Base-by-base conservation (phyloP, 139 green algal genomes). In the Closterium sp. region DNA sequence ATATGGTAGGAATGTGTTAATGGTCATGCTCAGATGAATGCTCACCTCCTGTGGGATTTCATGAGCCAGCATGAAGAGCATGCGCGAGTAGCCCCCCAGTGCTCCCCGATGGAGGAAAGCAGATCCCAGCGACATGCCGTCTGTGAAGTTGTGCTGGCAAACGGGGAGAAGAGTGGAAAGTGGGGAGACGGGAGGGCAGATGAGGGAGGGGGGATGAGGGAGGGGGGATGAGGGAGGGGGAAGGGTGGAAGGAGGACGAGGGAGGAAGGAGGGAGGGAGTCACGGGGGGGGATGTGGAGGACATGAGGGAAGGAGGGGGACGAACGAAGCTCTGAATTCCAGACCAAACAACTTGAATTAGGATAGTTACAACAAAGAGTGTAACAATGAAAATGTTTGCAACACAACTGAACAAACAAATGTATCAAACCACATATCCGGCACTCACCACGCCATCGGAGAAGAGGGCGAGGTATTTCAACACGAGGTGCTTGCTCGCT, bases 101-200 rank as follows among this genome's bases (percentile, higher is more conserved):
- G 9, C 30, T 17, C 94, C 94, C 27, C 92, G 86, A 31, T 45
- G 24, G 24, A 92, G n/a, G 50, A 94, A 96, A 10, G 94, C 90
- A 19, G 91, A 88, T 4, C 91, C 94, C 4, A 96, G 70, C 50
- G 90, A 86, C 89, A 95, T 93, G 50, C 94, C 94, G 89, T 96
- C 94, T 9, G 94, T 96, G 73, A 96, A 95, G 79, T 96, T 96
- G 89, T 96, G 94, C 91, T 93, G 86, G 0, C 4, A 29, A 9
- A n/a, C n/a, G n/a, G n/a, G n/a, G n/a, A n/a, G n/a, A n/a, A n/a
- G n/a, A n/a, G n/a, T n/a, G n/a, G n/a, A n/a, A n/a, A n/a, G n/a
- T n/a, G 31, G 34, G 32, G 34, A 87, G 79, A 29, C 6, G 27
- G 13, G 79, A 17, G 27, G 27, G 79, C 27, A 9, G 13, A 17